Evolutionary conservation across 176 grass and related monocot genomes (phyloP).

Genomic region (Oryza australiensis): DNA sequence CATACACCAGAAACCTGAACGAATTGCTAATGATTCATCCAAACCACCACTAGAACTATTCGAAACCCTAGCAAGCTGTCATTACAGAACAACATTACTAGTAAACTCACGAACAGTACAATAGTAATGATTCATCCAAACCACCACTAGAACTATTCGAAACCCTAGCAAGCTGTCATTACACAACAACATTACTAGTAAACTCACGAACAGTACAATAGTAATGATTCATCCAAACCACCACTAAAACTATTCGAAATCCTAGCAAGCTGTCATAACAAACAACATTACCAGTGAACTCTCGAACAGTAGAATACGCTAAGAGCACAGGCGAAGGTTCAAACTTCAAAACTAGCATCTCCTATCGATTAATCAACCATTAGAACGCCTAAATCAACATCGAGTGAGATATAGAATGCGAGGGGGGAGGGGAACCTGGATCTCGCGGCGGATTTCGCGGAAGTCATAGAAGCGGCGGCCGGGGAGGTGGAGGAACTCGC

Average conservation of each 20-base stretch:
- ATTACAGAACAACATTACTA: not conserved
- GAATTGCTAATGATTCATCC: not conserved
- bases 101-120: not conserved
- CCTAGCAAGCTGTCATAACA: not conserved
- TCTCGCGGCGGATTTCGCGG: constrained; percentile 80
- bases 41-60: constrained; percentile 15
- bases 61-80: not conserved
- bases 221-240: constrained; percentile 3
- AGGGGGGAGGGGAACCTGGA: constrained; percentile 56
- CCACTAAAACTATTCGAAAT: not conserved
- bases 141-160: not conserved
- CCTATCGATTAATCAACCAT: not conserved
- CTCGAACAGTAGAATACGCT: not conserved
- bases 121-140: not conserved
- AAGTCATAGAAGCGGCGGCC: constrained; percentile 85
- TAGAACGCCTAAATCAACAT: not conserved
- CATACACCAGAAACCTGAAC: not conserved
- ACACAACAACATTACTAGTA: not conserved
- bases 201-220: not conserved
- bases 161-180: not conserved
- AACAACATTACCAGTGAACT: not conserved
- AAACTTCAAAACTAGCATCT: not conserved
- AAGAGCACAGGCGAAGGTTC: not conserved
- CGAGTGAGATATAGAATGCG: not conserved
- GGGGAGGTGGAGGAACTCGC: constrained; percentile 88